These are phyloP conservation scores for Thraustochytrium striatum DNA, from an alignment of 352 stramenopile genomes.

Conservation along the genomic window DNA sequence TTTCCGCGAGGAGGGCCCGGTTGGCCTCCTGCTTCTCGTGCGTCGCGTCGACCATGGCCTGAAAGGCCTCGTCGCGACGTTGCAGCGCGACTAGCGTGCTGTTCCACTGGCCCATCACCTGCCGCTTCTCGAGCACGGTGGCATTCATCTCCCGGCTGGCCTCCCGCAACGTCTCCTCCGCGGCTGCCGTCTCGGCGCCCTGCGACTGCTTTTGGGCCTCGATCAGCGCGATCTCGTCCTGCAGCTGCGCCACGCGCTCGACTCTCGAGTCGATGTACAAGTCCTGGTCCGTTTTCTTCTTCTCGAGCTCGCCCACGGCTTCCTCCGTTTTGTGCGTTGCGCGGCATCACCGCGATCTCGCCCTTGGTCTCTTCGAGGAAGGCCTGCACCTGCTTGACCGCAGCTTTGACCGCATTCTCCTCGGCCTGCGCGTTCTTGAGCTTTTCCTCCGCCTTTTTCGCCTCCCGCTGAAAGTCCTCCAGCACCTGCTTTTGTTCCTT, in stretches of 20 bases:
- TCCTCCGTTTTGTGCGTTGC: conserved; percentile 88
- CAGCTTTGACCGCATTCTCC: conserved; percentile 51
- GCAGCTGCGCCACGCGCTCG: conserved; percentile 75
- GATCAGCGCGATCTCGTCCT: conserved; percentile 75
- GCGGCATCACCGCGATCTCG: conserved; percentile 82
- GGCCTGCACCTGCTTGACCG: conserved; percentile 76
- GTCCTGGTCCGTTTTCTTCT: conserved; percentile 86
- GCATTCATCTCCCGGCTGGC: conserved; percentile 80
- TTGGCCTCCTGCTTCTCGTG: conserved; percentile 74
- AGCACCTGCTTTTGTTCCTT: conserved; percentile 78
- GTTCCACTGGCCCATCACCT: conserved; percentile 90
- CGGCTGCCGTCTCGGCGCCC: conserved; percentile 72
- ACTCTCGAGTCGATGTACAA: conserved; percentile 86
- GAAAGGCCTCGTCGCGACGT: conserved; percentile 81
- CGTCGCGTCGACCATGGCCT: conserved; percentile 76
- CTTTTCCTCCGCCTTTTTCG: conserved; percentile 12
- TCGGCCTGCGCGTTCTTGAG: conserved; percentile 12
- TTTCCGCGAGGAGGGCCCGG: conserved; percentile 69
- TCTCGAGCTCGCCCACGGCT: conserved; percentile 82
- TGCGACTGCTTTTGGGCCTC: conserved; percentile 75
- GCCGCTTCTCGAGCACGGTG: conserved; percentile 89
- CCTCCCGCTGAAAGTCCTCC: conserved; percentile 67
- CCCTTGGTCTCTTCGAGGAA: conserved; percentile 91
- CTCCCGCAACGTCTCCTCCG: conserved; percentile 77
- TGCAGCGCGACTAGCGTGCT: conserved; percentile 81